Conservation (phyloP, 371 early-diverging fungal genomes). For the Rhizopus delemar region DNA sequence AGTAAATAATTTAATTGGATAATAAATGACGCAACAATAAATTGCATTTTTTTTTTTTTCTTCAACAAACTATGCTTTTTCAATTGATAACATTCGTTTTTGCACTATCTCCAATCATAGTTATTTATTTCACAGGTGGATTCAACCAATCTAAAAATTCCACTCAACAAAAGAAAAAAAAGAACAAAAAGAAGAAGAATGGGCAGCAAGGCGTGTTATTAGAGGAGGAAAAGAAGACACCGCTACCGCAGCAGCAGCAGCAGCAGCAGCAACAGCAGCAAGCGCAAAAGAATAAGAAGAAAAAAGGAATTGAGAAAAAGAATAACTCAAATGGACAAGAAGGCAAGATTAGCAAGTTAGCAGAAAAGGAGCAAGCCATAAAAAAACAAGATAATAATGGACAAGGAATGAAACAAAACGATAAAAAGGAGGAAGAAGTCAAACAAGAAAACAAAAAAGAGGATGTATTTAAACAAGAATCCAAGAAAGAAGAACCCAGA, state of each 20-base stretch:
- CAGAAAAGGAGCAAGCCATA: slow-evolving; percentile 16
- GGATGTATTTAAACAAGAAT: slow-evolving; percentile 7
- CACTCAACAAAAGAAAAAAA: slow-evolving; percentile 15
- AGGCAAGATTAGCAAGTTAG: slow-evolving; percentile 1
- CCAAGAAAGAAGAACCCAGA: slow-evolving; percentile 15
- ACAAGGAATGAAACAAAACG: not conserved
- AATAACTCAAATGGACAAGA: not conserved
- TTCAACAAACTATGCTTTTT: not conserved
- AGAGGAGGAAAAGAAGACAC: not conserved
- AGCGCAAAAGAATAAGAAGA: slow-evolving; percentile 25
- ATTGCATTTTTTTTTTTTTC: not conserved
- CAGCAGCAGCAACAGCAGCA: slow-evolving; percentile 4
- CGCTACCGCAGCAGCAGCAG: slow-evolving; percentile 1
- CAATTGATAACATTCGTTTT: not conserved
- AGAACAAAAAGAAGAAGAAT: slow-evolving; percentile 19
- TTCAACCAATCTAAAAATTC: slow-evolving; percentile 5
- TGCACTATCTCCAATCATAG: slow-evolving; percentile 11
- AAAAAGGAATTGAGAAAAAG: slow-evolving; percentile 9
- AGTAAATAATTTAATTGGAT: no score
- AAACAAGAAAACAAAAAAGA: slow-evolving; percentile 10
- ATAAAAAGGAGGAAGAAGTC: not conserved
- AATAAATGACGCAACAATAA: no score
- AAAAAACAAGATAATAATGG: slow-evolving; percentile 23
- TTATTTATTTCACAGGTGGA: slow-evolving; percentile 24
- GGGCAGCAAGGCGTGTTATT: not conserved